Percentiles rank a stretch among this genome's conserved stretches.
These are phyloP conservation scores for Trichoderma sp. DNA, from an alignment of 2,329 filamentous ascomycete species.

Conservation along the genomic window DNA sequence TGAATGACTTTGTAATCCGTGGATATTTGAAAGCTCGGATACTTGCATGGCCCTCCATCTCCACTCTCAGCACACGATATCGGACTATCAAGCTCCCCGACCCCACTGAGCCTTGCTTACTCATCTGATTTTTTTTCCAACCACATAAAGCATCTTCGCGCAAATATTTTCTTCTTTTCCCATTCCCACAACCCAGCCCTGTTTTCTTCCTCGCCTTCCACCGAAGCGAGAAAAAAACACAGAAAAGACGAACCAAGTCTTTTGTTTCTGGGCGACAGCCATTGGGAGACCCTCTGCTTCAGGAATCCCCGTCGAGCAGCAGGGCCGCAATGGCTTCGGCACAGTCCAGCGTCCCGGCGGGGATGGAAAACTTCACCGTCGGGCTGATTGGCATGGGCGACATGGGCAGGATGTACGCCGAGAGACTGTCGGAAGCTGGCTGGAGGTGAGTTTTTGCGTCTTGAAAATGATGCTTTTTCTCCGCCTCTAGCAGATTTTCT, in stretches of 20 bases:
- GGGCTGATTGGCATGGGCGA: conserved; percentile 99
- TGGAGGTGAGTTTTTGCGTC: conserved; percentile 70
- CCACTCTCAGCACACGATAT: neutral
- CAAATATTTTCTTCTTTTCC: conserved; percentile 20
- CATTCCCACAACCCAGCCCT: conserved; percentile 8
- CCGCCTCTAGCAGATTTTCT: neutral
- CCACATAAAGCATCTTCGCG: conserved; percentile 8
- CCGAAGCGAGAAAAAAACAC: neutral
- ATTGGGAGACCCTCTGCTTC: conserved; percentile 25
- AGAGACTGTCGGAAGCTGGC: conserved; percentile 81
- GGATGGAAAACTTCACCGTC: conserved; percentile 70
- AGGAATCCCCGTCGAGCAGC: conserved; percentile 26
- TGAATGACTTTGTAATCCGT: neutral
- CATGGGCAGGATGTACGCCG: conserved; percentile 98
- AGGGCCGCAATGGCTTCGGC: conserved; percentile 33
- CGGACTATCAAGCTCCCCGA: neutral
- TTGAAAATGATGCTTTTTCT: neutral
- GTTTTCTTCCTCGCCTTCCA: conserved; percentile 12
- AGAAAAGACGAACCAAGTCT: neutral
- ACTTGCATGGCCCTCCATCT: neutral
- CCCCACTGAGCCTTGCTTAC: neutral
- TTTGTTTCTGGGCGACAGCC: conserved; percentile 28
- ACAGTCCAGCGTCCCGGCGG: conserved; percentile 32
- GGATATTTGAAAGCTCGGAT: conserved; percentile 5
- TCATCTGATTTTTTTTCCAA: conserved; percentile 6